Evolutionary conservation across 192 early-diverging fungal genomes (phyloP).

Genomic region (Coemansia sp.): DNA sequence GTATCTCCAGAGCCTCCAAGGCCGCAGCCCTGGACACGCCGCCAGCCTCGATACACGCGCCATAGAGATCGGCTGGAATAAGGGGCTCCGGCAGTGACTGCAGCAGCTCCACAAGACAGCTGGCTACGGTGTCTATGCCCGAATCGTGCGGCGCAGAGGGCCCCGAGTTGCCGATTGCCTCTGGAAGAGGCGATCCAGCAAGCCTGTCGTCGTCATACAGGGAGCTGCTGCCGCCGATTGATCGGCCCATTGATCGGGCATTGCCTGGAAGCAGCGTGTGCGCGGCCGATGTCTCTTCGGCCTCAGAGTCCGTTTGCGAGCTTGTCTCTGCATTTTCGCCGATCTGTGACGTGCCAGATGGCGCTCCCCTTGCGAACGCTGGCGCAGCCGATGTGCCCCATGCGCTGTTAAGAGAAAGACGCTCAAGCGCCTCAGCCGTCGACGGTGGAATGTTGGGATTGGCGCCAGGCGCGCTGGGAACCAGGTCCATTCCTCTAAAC

Average conservation of each 20-base stretch:
- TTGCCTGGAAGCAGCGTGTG: constrained; percentile 6
- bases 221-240: constrained; percentile 4
- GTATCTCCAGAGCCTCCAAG: constrained; percentile 56
- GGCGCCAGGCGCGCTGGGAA: neutral
- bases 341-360: too few relatives aligned
- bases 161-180: constrained; percentile 51
- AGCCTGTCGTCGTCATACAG: constrained; percentile 6
- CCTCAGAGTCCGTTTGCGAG: constrained; percentile 17
- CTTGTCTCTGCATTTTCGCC: neutral
- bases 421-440: constrained; percentile 37
- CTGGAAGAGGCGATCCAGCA: constrained; percentile 40
- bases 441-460: constrained; percentile 3
- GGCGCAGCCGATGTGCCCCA: constrained; percentile 4
- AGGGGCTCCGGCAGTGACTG: constrained; percentile 71
- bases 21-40: constrained; percentile 41
- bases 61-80: constrained; percentile 63
- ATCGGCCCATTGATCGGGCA: neutral
- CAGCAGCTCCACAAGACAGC: constrained; percentile 63
- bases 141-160: constrained; percentile 49
- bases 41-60: constrained; percentile 62
- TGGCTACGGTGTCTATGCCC: constrained; percentile 70
- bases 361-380: too few relatives aligned
- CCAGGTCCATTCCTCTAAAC: constrained; percentile 15
- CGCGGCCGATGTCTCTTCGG: neutral
- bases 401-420: constrained; percentile 22